A percentile compares a stretch with the other conserved stretches of the same genome.
Evolutionary conservation across 202 grass and related monocot genomes (phyloP).

Genomic region (Zoysia matrella): DNA sequence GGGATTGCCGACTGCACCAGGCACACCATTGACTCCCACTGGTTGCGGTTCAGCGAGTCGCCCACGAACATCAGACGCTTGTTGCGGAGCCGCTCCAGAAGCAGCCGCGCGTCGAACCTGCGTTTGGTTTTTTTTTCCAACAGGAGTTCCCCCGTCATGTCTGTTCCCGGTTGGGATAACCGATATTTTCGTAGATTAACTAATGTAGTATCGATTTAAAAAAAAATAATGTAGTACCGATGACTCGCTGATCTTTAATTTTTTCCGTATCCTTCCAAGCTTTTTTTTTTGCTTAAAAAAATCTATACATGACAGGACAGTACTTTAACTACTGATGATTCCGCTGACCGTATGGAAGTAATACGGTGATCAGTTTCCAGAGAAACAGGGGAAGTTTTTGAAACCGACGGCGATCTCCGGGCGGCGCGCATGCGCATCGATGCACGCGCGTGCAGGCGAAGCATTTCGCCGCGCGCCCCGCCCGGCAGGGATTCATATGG

Average conservation of each 20-base stretch:
- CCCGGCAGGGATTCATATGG: too few species aligned
- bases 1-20: slow-evolving; percentile 87
- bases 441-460: not conserved
- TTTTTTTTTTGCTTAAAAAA: not conserved
- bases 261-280: not conserved
- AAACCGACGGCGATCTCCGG: slow-evolving; percentile 27
- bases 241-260: slow-evolving; percentile 20
- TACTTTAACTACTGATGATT: not conserved
- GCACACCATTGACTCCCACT: slow-evolving; percentile 99
- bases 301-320: not conserved
- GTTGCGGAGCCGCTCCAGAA: slow-evolving; percentile 84
- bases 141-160: too few species aligned
- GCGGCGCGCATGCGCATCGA: not conserved
- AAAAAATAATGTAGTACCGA: not conserved
- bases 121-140: not conserved
- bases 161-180: too few species aligned
- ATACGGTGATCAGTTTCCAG: not conserved
- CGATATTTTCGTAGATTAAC: too few species aligned
- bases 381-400: not conserved
- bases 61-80: slow-evolving; percentile 99
- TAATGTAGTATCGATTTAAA: too few species aligned
- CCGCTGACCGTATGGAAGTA: not conserved
- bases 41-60: slow-evolving; percentile 93
- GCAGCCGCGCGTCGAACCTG: slow-evolving; percentile 83
- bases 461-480: too few species aligned